Percentiles rank a stretch among this genome's conserved stretches.
Conservation (phyloP, 2,329 filamentous ascomycete genomes). For the Dactylellina leptospora region DNA sequence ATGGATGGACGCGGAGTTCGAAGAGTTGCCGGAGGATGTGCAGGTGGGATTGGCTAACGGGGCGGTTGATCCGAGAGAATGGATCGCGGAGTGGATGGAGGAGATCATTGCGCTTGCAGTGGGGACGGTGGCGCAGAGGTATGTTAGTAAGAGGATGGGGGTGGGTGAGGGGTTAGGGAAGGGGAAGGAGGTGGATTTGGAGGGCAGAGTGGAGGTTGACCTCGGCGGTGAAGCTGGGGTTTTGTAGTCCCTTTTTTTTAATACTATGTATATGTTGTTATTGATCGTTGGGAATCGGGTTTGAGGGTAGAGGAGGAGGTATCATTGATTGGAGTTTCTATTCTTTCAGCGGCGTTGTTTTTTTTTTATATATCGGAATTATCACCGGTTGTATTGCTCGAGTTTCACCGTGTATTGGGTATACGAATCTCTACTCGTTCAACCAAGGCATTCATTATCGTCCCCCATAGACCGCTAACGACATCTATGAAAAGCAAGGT, state of each 20-base stretch:
- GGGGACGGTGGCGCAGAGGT: constrained; percentile 89
- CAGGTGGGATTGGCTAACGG: constrained; percentile 78
- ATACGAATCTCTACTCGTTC: too few species aligned
- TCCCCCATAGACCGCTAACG: too few species aligned
- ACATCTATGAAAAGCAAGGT: too few species aligned
- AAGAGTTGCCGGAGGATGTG: constrained; percentile 80
- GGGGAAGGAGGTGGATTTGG: constrained; percentile 66
- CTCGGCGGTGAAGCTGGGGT: constrained; percentile 69
- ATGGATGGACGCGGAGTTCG: constrained; percentile 79
- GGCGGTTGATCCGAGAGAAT: constrained; percentile 89
- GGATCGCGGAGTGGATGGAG: constrained; percentile 97
- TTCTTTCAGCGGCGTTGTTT: too few species aligned
- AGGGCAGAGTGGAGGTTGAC: constrained; percentile 67
- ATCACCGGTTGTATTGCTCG: too few species aligned
- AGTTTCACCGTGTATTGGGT: too few species aligned
- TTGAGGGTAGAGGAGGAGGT: too few species aligned
- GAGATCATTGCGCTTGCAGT: constrained; percentile 80
- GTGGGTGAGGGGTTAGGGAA: constrained; percentile 81
- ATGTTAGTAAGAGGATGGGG: constrained; percentile 94
- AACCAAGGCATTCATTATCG: too few species aligned
- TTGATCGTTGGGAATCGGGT: too few species aligned
- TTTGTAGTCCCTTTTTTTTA: constrained; percentile 51
- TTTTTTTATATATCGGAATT: too few species aligned
- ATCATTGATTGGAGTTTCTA: too few species aligned
- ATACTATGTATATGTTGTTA: too few species aligned